Evolutionary conservation across 768 basidiomycete species (phyloP).

Genomic region (Sistotremastrum niveocremeum): DNA sequence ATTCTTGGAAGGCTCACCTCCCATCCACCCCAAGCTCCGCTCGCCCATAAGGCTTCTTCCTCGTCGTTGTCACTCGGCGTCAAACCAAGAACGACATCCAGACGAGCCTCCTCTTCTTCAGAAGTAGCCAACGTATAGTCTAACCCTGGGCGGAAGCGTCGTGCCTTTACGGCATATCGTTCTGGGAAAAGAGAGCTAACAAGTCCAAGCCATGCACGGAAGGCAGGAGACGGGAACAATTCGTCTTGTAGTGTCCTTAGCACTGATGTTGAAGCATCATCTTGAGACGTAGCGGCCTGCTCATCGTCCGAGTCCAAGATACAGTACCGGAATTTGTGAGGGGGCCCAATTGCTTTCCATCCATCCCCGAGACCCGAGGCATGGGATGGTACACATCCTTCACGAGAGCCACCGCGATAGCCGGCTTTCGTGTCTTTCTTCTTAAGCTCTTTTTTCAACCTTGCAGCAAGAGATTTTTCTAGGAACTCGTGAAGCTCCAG

Average conservation of each 20-base stretch:
- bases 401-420: constrained; percentile 36
- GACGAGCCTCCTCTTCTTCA: constrained; percentile 63
- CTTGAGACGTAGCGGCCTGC: not conserved
- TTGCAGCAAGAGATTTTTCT: constrained; percentile 45
- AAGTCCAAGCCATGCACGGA: constrained; percentile 77
- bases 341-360: constrained; percentile 76
- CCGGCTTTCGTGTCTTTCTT: constrained; percentile 54
- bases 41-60: constrained; percentile 43
- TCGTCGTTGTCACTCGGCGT: constrained; percentile 40
- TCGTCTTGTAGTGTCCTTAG: constrained; percentile 60
- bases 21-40: constrained; percentile 85
- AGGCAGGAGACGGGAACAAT: constrained; percentile 67
- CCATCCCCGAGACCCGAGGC: constrained; percentile 35
- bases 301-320: constrained; percentile 27
- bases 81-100: constrained; percentile 79
- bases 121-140: constrained; percentile 92
- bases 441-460: constrained; percentile 51
- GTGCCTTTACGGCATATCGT: constrained; percentile 60
- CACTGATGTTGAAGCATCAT: constrained; percentile 24
- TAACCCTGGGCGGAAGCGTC: constrained; percentile 82
- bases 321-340: constrained; percentile 92
- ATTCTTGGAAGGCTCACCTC: constrained; percentile 43
- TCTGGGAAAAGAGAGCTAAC: constrained; percentile 63
- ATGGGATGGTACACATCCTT: constrained; percentile 49
- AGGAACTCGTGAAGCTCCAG: constrained; percentile 87